phyloP scores from a whole-genome alignment of 345 rosid species.

The Aegle marmelos region DNA sequence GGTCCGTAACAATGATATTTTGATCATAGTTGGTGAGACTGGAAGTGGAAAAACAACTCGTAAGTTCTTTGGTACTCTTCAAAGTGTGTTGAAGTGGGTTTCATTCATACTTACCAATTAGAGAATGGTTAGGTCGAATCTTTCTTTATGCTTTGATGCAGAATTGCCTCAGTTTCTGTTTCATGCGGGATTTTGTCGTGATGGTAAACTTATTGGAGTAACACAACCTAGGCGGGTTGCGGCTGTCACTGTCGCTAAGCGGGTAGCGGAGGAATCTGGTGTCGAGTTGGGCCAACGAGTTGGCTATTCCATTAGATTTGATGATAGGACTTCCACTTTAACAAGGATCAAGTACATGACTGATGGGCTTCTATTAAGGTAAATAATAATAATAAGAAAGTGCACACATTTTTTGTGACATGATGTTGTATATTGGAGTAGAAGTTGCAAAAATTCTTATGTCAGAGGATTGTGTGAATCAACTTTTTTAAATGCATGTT shows the following conservation, averaged over 20 bases:
- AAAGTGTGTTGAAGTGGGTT: background rate
- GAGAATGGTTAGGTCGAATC: background rate
- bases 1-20: slow-evolving; percentile 50
- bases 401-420: background rate
- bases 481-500: background rate
- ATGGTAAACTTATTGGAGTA: slow-evolving; percentile 69
- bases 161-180: slow-evolving; percentile 85
- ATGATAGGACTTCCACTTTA: slow-evolving; percentile 59
- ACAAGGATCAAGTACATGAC: slow-evolving; percentile 93
- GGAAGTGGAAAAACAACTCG: slow-evolving; percentile 99
- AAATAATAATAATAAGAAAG: background rate
- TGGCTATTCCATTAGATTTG: slow-evolving; percentile 84
- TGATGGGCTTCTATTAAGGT: slow-evolving; percentile 85
- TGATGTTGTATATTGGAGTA: background rate
- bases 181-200: slow-evolving; percentile 69
- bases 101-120: background rate
- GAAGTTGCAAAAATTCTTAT: background rate
- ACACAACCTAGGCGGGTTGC: slow-evolving; percentile 97
- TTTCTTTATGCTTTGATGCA: slow-evolving; percentile 13
- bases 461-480: background rate
- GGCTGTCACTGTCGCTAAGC: slow-evolving; percentile 79
- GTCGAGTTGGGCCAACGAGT: slow-evolving; percentile 77
- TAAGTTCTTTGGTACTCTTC: slow-evolving; percentile 27
- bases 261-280: slow-evolving; percentile 86
- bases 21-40: slow-evolving; percentile 93